A percentile compares a stretch with the other conserved stretches of the same genome.
Evolutionary conservation across 768 basidiomycete genomes (phyloP).

Genomic region (Kwoniella shandongensis): DNA sequence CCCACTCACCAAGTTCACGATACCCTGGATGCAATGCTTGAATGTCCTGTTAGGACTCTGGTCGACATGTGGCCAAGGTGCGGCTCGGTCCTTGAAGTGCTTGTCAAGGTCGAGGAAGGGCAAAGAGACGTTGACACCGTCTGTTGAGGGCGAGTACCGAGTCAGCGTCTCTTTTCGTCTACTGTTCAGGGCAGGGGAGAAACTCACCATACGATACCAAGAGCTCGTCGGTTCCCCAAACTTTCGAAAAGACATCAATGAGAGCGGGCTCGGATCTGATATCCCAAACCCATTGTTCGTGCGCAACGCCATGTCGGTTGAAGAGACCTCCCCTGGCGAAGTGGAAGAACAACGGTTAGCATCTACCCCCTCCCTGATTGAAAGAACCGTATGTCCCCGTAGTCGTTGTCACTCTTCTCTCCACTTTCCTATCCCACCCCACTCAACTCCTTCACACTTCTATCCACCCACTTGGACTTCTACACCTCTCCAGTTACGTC

Average conservation of each 20-base stretch:
- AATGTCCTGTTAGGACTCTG: slow-evolving; percentile 40
- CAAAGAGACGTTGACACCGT: slow-evolving; percentile 43
- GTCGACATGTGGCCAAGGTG: slow-evolving; percentile 49
- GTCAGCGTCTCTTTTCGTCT: neutral
- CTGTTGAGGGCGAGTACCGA: slow-evolving; percentile 6
- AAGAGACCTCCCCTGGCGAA: slow-evolving; percentile 29
- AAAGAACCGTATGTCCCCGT: too few relatives aligned
- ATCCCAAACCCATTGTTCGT: slow-evolving; percentile 50
- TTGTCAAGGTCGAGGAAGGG: slow-evolving; percentile 36
- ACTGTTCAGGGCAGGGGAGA: neutral
- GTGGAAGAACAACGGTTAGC: too few relatives aligned
- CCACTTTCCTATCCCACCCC: too few relatives aligned
- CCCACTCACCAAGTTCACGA: slow-evolving; percentile 43
- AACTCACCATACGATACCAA: slow-evolving; percentile 46
- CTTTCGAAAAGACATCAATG: slow-evolving; percentile 46
- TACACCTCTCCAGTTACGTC: too few relatives aligned
- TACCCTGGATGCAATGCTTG: slow-evolving; percentile 44
- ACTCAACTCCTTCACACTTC: too few relatives aligned
- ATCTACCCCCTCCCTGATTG: too few relatives aligned
- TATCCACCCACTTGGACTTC: too few relatives aligned
- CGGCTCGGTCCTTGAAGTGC: slow-evolving; percentile 20
- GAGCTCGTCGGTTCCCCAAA: slow-evolving; percentile 49
- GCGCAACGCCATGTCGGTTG: slow-evolving; percentile 37
- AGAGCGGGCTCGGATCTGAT: slow-evolving; percentile 43
- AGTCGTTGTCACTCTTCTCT: too few relatives aligned